Evolutionary conservation across 148 eudicot genomes (phyloP), one percentile per base, ranked within the genome.

Genomic region (Vaccinium macrocarpon): DNA sequence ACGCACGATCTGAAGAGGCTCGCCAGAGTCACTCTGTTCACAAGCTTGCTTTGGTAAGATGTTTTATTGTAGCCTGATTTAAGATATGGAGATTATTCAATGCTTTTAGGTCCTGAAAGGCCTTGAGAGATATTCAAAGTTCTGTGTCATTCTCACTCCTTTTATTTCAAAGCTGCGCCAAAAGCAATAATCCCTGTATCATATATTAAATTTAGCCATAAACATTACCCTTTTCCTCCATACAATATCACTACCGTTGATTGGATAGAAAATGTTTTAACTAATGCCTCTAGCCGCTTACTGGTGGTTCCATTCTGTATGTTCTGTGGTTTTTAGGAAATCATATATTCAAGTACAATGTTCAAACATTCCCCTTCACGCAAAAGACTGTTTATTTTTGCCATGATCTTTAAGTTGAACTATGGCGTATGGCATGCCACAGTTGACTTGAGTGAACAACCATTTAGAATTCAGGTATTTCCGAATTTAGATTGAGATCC

Each of bases 1-100:
- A 93, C 89, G 97, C 99, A 79, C 92, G 96, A 55, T 95, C 99
- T 80, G 98, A 97, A 86, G 98, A 95, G 93, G 98, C 95, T 79
- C 98, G 98, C 76, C 99, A 95, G 87, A 95, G 94, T 88, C 95
- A 95, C 73, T 95, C 98, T 59, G 87, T 93, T 88, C 97, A 93
- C 90, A 97, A 93, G 91, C 95, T 97, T 85, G 96, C 98, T 81
- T 89, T 95, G 96, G 98, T 95, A 91, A 88, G 73, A 66, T 4
- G 78, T 81, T n/a, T 18, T 19, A 12, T 56, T 56, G 18, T 79
- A 13, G 27, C 72, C 25, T 81, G 61, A 53, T 72, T 78, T 19
- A 78, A 48, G n/a, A 18, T 81, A 23, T 51, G 52, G 18, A 56
- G 70, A 35, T 35, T 2, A 19, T 42, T 42, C 23, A 19, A 42